A percentile compares a stretch with the other conserved stretches of the same genome.
Evolutionary conservation across 805 yeast genomes (phyloP).

Genomic region (Metschnikowia gelsemii): DNA sequence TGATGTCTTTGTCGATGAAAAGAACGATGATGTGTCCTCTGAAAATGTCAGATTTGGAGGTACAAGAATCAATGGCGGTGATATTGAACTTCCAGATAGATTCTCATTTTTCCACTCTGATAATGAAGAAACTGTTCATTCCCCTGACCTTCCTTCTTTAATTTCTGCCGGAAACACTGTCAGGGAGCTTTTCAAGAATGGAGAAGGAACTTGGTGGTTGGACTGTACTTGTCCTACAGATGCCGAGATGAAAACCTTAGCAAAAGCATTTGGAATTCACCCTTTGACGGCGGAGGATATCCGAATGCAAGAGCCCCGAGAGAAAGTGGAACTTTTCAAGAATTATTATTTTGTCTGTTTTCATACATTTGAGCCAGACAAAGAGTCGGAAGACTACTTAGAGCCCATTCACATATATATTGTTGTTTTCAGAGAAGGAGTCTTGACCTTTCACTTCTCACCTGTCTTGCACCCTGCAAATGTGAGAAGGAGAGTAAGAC

Average conservation of each 20-base stretch:
- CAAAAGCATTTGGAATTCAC: constrained; percentile 95
- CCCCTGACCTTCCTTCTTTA: constrained; percentile 80
- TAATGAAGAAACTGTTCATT: constrained; percentile 83
- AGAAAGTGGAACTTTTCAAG: constrained; percentile 89
- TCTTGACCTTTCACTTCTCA: constrained; percentile 58
- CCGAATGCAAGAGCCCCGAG: constrained; percentile 94
- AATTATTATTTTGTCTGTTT: constrained; percentile 93
- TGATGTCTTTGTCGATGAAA: too few relatives aligned
- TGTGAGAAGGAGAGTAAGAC: constrained; percentile 80
- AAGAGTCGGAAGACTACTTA: constrained; percentile 75
- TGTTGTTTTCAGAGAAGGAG: constrained; percentile 60
- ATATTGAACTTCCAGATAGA: constrained; percentile 58
- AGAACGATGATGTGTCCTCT: constrained; percentile 23
- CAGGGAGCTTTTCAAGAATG: constrained; percentile 65
- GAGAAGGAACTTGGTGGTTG: constrained; percentile 91
- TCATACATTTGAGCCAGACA: constrained; percentile 90
- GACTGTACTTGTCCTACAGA: constrained; percentile 95
- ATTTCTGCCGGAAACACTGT: constrained; percentile 64
- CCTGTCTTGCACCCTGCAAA: constrained; percentile 62
- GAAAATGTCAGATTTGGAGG: constrained; percentile 45
- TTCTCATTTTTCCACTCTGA: constrained; percentile 82
- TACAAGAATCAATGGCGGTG: constrained; percentile 33
- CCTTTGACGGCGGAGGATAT: constrained; percentile 98
- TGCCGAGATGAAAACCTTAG: constrained; percentile 85
- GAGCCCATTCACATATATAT: constrained; percentile 72